phyloP scores from a whole-genome alignment of 257 asterid species.

The Plantago elongata region DNA sequence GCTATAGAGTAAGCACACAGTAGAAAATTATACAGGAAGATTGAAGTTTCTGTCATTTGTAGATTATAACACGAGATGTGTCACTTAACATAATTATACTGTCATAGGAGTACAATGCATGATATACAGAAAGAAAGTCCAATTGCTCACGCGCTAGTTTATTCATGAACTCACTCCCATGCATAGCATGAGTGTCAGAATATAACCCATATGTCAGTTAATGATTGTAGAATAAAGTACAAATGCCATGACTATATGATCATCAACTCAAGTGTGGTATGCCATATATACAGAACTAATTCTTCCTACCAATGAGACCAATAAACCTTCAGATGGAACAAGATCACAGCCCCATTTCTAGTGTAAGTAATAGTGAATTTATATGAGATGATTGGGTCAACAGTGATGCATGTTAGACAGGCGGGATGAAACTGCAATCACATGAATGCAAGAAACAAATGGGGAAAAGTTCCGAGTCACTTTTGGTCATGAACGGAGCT shows the following conservation, averaged over 20 bases:
- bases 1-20: background rate
- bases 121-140: background rate
- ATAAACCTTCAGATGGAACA: background rate
- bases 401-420: background rate
- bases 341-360: background rate
- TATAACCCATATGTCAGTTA: background rate
- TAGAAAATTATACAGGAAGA: background rate
- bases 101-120: constrained; percentile 3
- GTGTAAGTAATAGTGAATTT: background rate
- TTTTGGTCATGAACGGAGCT: background rate
- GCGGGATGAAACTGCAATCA: constrained; percentile 2
- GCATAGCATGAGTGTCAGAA: background rate
- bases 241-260: background rate
- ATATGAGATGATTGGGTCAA: background rate
- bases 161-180: background rate
- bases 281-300: background rate
- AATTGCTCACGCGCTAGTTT: background rate
- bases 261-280: background rate
- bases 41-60: background rate
- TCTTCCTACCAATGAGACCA: background rate
- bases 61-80: background rate
- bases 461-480: background rate
- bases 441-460: background rate
- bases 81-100: background rate
- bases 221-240: background rate